Conservation (phyloP, 306 rosid genomes). For the Cucurbita maxima region DNA sequence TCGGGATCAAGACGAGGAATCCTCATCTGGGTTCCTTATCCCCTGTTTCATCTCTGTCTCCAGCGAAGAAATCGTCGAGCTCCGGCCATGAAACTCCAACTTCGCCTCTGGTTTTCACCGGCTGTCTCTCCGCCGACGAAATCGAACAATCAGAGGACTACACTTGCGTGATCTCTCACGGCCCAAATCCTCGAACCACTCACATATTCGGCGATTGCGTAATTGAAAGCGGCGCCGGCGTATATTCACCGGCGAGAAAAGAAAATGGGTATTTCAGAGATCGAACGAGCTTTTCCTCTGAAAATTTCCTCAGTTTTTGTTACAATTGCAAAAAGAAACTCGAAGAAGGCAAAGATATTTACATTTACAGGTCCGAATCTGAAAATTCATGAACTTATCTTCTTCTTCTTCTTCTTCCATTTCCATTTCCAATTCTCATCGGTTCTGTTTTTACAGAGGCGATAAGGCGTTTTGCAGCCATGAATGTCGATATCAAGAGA, state of each 20-base stretch:
- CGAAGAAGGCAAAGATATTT: conserved; percentile 65
- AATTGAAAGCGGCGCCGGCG: conserved; percentile 42
- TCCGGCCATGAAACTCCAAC: conserved; percentile 14
- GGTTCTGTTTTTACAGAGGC: conserved; percentile 39
- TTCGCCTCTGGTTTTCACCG: conserved; percentile 23
- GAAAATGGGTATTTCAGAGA: conserved; percentile 8
- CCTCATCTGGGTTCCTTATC: conserved; percentile 29
- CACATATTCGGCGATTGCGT: conserved; percentile 67
- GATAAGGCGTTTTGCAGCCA: conserved; percentile 88
- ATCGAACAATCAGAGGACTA: conserved; percentile 87
- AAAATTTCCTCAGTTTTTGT: conserved; percentile 58
- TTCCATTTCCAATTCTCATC: not conserved
- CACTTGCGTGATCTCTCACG: conserved; percentile 62
- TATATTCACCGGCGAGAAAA: conserved; percentile 15
- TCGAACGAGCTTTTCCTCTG: conserved; percentile 17
- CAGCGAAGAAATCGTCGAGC: conserved; percentile 16
- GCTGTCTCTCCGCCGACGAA: conserved; percentile 47
- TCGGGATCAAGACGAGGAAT: conserved; percentile 19
- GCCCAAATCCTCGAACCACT: conserved; percentile 67
- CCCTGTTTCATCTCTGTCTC: conserved; percentile 20
- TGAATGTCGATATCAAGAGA: conserved; percentile 67
- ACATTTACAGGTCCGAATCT: conserved; percentile 74
- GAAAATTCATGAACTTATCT: not conserved
- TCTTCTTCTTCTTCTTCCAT: not conserved
- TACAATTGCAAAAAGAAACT: conserved; percentile 61